Evolutionary conservation across 257 asterid genomes (phyloP).

Genomic region (Datura wrightii): DNA sequence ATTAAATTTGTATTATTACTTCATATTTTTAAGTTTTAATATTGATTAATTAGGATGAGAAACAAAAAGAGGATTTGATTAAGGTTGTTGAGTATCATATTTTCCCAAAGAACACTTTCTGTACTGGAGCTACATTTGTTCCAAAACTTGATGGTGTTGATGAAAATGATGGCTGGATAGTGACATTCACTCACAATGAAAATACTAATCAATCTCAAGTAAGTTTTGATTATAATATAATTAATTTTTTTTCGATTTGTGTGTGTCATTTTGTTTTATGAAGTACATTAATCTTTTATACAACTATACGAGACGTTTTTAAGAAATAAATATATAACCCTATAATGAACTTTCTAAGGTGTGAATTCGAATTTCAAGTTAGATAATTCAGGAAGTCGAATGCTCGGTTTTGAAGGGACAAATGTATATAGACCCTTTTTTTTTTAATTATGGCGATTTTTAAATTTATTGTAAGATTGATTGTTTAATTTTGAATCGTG

Average conservation of each 20-base stretch:
- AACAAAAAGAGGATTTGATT: background rate
- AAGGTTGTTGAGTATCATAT: slow-evolving; percentile 36
- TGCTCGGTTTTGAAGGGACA: no score
- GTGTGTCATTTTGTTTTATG: background rate
- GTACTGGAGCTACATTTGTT: slow-evolving; percentile 40
- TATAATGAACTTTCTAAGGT: no score
- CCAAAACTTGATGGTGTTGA: slow-evolving; percentile 28
- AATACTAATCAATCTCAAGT: slow-evolving; percentile 37
- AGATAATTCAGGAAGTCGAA: no score
- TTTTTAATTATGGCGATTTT: no score
- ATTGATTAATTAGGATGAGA: background rate
- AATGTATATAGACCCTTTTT: no score
- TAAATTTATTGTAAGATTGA: no score
- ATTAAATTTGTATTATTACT: background rate
- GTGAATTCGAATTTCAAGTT: no score
- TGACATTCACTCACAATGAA: slow-evolving; percentile 39
- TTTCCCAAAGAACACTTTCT: slow-evolving; percentile 37
- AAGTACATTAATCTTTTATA: no score
- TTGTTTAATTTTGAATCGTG: no score
- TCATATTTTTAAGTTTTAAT: background rate
- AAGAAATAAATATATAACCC: no score
- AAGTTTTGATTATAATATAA: background rate
- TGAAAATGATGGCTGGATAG: slow-evolving; percentile 51
- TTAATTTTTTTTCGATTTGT: background rate
- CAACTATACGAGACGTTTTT: no score